These are phyloP conservation scores for Fomes fomentarius DNA, from an alignment of 1,284 basidiomycete species.

Conservation along the genomic window DNA sequence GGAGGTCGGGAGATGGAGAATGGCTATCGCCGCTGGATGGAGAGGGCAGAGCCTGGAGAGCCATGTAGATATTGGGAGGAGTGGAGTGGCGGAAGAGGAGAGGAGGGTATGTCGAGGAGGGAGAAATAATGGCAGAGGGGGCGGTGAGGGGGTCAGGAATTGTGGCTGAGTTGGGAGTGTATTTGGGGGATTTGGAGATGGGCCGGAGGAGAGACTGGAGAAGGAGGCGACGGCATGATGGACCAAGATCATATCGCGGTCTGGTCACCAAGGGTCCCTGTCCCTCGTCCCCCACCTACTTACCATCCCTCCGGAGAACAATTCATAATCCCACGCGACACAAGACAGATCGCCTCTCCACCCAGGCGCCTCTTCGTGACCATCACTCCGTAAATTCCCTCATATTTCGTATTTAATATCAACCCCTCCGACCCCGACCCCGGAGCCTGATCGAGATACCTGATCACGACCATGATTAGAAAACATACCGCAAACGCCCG, in stretches of 20 bases:
- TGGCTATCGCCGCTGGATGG: conserved; percentile 37
- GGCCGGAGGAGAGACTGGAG: conserved; percentile 29
- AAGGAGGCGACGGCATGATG: conserved; percentile 33
- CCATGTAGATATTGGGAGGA: conserved; percentile 20
- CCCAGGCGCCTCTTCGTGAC: not conserved
- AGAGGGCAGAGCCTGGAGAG: conserved; percentile 37
- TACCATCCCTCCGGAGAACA: conserved; percentile 8
- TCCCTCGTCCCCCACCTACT: conserved; percentile 13
- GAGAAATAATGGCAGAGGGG: conserved; percentile 19
- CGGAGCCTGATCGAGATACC: conserved; percentile 8
- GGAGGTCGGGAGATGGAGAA: conserved; percentile 33
- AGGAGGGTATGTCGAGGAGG: conserved; percentile 1
- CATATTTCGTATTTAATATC: not conserved
- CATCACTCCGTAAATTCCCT: not conserved
- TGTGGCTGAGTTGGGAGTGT: conserved; percentile 29
- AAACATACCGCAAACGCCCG: conserved; percentile 11
- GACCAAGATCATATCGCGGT: conserved; percentile 26
- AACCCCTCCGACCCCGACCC: conserved; percentile 5
- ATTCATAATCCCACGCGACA: conserved; percentile 24
- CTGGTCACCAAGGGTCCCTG: conserved; percentile 35
- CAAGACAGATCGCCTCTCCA: conserved; percentile 21
- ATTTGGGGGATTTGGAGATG: conserved; percentile 29
- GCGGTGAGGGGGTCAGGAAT: conserved; percentile 27
- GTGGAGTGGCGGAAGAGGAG: conserved; percentile 14
- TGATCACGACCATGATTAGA: conserved; percentile 2